Evolutionary conservation across 352 stramenopile genomes (phyloP).

Genomic region (Pythium periplocum): DNA sequence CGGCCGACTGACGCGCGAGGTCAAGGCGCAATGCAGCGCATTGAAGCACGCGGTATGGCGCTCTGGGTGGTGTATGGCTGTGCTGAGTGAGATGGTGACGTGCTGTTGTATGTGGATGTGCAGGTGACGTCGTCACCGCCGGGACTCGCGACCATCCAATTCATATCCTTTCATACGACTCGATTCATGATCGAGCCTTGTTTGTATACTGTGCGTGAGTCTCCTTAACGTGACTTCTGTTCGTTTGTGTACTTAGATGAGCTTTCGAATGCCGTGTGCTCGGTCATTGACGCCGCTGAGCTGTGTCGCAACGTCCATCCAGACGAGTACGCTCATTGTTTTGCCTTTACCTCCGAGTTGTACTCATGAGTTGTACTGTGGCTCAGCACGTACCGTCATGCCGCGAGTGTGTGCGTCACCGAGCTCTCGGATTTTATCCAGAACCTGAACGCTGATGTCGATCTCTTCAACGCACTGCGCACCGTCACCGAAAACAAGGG

Average conservation of each 20-base stretch:
- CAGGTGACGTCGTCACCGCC: conserved; percentile 50
- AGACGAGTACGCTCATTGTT: conserved; percentile 43
- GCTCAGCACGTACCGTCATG: conserved; percentile 64
- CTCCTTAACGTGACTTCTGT: conserved; percentile 1
- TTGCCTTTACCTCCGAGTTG: neutral
- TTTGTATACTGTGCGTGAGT: neutral
- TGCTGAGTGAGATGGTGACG: neutral
- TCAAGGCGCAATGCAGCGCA: conserved; percentile 47
- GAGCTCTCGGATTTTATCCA: conserved; percentile 94
- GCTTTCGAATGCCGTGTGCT: conserved; percentile 94
- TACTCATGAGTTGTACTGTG: neutral
- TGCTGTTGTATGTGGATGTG: neutral
- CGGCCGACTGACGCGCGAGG: conserved; percentile 40
- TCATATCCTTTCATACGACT: conserved; percentile 19
- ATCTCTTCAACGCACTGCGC: conserved; percentile 85
- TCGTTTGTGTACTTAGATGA: conserved; percentile 72
- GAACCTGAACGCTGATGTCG: conserved; percentile 90
- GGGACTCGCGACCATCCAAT: conserved; percentile 61
- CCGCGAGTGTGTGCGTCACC: conserved; percentile 85
- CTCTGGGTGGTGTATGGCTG: neutral
- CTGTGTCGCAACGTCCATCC: conserved; percentile 93
- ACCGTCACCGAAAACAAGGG: conserved; percentile 52
- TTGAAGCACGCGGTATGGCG: conserved; percentile 48
- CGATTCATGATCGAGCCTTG: neutral
- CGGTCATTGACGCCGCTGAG: conserved; percentile 94